Percentiles rank a stretch among this genome's conserved stretches.
Evolutionary conservation across 2,329 filamentous ascomycete species (phyloP).

Genomic region (Aureobasidium sp.): DNA sequence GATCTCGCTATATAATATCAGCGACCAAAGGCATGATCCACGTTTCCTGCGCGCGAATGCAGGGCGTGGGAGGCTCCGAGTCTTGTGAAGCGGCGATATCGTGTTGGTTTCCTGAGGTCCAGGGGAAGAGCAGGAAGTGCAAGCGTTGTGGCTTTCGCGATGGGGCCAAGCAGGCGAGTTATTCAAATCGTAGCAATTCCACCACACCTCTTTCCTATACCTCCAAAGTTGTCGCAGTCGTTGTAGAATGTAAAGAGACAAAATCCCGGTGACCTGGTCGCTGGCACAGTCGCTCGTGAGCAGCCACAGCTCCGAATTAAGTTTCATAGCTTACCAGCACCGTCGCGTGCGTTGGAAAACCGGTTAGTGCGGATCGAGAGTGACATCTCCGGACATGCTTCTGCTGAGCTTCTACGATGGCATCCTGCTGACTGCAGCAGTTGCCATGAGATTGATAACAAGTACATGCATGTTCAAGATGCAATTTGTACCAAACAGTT

Average conservation of each 20-base stretch:
- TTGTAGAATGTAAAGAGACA: background rate
- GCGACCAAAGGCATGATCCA: background rate
- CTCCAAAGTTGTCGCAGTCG: background rate
- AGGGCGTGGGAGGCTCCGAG: background rate
- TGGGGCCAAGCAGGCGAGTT: background rate
- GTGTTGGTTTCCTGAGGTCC: background rate
- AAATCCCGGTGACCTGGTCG: background rate
- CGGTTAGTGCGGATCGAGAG: background rate
- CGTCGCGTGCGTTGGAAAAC: background rate
- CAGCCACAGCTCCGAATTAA: background rate
- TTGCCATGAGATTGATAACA: no score
- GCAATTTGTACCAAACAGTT: background rate
- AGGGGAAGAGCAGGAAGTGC: background rate
- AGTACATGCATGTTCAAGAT: background rate
- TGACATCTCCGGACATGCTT: background rate
- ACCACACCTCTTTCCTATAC: background rate
- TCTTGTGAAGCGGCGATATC: background rate
- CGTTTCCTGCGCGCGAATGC: background rate
- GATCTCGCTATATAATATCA: background rate
- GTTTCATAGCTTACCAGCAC: slow-evolving; percentile 20
- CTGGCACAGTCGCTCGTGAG: background rate
- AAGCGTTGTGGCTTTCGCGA: background rate
- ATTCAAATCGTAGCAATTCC: background rate
- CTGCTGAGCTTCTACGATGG: slow-evolving; percentile 2
- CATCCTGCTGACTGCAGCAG: slow-evolving; percentile 1